phyloP scores from a whole-genome alignment of 495 filamentous ascomycete species.

The Chaetomium cochliodes region DNA sequence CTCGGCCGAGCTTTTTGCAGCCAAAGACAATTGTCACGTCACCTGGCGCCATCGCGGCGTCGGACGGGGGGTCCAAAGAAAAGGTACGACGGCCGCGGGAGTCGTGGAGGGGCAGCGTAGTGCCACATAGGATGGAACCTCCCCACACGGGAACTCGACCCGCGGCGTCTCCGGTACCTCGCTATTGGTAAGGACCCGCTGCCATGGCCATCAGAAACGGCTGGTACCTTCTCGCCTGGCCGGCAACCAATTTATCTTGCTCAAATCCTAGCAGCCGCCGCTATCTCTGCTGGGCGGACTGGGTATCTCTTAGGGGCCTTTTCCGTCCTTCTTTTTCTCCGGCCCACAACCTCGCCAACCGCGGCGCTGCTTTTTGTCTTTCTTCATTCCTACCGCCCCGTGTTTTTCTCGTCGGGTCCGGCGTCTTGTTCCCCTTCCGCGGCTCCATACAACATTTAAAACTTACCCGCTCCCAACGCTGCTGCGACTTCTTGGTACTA shows the following conservation, averaged over 20 bases:
- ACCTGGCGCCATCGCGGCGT: conserved; percentile 26
- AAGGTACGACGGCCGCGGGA: conserved; percentile 5
- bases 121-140: conserved; percentile 31
- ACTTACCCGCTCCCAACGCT: not conserved
- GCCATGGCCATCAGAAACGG: conserved; percentile 23
- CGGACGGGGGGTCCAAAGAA: conserved; percentile 16
- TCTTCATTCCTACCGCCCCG: not conserved
- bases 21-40: conserved; percentile 29
- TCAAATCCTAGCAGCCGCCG: conserved; percentile 33
- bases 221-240: conserved; percentile 17
- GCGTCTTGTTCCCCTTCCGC: not conserved
- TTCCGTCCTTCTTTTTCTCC: conserved; percentile 18
- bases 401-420: not conserved
- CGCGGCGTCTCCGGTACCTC: conserved; percentile 24
- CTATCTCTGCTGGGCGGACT: conserved; percentile 26
- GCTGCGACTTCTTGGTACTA: not conserved
- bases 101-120: conserved; percentile 29
- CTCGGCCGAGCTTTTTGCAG: not conserved
- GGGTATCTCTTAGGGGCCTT: not conserved
- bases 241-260: conserved; percentile 37
- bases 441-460: not conserved
- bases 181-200: conserved; percentile 27
- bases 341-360: conserved; percentile 12
- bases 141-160: conserved; percentile 16
- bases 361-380: conserved; percentile 6